phyloP scores from a whole-genome alignment of 495 filamentous ascomycete species.

The Penicillium alfredii region DNA sequence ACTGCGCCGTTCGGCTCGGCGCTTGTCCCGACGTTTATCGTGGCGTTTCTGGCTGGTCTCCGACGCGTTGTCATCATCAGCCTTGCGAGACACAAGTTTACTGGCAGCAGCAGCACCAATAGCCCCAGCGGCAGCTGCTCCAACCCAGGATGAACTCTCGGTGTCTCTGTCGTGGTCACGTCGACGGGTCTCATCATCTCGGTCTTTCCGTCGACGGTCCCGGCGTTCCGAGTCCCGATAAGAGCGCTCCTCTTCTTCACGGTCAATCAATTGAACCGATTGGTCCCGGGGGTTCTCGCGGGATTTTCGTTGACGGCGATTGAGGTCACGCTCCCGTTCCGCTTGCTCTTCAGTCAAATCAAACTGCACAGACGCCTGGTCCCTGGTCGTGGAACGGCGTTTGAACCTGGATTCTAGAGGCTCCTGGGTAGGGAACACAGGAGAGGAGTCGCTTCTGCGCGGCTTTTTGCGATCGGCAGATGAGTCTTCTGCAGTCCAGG shows the following conservation, averaged over 20 bases:
- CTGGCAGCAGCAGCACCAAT: conserved; percentile 42
- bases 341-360: conserved; percentile 44
- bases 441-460: conserved; percentile 33
- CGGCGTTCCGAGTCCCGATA: conserved; percentile 13
- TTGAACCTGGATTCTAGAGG: conserved; percentile 19
- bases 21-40: conserved; percentile 32
- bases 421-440: conserved; percentile 26
- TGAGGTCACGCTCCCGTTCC: conserved; percentile 37
- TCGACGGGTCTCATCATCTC: conserved; percentile 18
- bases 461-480: conserved; percentile 7
- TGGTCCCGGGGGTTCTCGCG: conserved; percentile 24
- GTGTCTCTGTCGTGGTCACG: conserved; percentile 13
- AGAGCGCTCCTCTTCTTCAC: conserved; percentile 19
- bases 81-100: conserved; percentile 30
- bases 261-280: conserved; percentile 29
- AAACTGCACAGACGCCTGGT: conserved; percentile 44
- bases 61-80: conserved; percentile 35
- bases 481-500: conserved; percentile 4
- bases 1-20: conserved; percentile 34
- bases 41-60: conserved; percentile 25
- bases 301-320: conserved; percentile 24
- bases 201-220: conserved; percentile 14
- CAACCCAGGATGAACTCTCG: conserved; percentile 34
- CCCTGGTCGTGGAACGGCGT: conserved; percentile 35
- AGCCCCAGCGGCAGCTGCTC: conserved; percentile 43